Base-by-base conservation (phyloP, 805 yeast genomes). In the Yamadazyma sp. region DNA sequence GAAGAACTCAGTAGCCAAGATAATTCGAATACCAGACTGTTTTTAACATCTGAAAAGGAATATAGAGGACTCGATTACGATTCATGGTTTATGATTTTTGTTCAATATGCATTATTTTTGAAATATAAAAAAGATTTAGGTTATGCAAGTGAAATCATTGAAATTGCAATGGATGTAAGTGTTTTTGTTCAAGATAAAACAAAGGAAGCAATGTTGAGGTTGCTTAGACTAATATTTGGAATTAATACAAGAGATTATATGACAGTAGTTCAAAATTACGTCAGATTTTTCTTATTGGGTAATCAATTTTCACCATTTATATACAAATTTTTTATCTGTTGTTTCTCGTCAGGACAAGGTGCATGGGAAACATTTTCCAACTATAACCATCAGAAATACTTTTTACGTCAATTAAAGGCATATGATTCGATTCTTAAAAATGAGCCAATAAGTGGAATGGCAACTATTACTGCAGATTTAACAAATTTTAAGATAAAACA, bases 321-420 rank as follows among this genome's bases (percentile, higher is more conserved):
- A 0, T 68, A 79, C 41, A 77, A 79, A 40, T 55, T 86, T 16
- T 86, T 87, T 54, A 58, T 83, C 52, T 75, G 82, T 30, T 70
- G 83, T 30, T 76, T 84, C 40, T 63, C 82, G 1, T 70, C 83
- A 0, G 88, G 91, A 0, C 63, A 67, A 19, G 62, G 62, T 5
- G 75, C 84, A 1, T 62, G 76, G 48, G 82, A 77, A 10, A 68
- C 75, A 12, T 77, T 82, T 51, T 80, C 86, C 32, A 80, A 83
- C 31, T 79, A 86, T 23, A 85, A 86, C 42, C 91, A 86, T 52
- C 98, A 91, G 50, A 93, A 93, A 56, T 91, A 80, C 53, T 80
- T 91, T 43, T 62, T 93, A 41, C 77, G 98, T 47, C 97, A 89
- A 48, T 68, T 91, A 44, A 93, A 91, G 53, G 94, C 96, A 0